Conservation (phyloP, 805 yeast species). For the Metschnikowia proteae region DNA sequence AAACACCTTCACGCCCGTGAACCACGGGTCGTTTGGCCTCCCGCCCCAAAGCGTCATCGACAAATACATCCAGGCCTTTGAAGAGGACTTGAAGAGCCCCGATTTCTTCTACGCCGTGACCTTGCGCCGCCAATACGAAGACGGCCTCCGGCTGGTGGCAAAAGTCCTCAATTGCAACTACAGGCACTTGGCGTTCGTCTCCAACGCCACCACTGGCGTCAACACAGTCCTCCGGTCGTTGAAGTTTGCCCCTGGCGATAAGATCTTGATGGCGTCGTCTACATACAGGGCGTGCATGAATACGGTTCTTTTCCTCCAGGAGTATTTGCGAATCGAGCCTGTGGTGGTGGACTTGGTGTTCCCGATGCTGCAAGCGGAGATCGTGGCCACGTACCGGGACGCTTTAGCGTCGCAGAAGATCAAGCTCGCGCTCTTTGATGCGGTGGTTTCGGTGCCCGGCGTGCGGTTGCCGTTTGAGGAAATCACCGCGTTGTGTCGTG, state of each 20-base stretch:
- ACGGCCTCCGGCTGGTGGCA: conserved; percentile 37
- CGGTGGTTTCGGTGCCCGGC: conserved; percentile 64
- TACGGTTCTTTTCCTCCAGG: conserved; percentile 41
- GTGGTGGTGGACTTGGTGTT: conserved; percentile 16
- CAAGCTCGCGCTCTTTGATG: conserved; percentile 50
- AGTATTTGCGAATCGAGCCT: conserved; percentile 25
- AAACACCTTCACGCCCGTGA: conserved; percentile 42
- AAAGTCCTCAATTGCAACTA: conserved; percentile 44
- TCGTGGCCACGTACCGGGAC: conserved; percentile 23
- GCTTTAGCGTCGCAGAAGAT: conserved; percentile 21
- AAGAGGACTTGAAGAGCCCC: conserved; percentile 36
- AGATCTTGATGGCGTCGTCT: conserved; percentile 45
- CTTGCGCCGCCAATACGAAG: conserved; percentile 25
- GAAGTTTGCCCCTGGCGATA: conserved; percentile 51
- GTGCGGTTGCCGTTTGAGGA: conserved; percentile 52
- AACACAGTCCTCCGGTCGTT: conserved; percentile 54
- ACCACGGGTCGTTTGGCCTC: conserved; percentile 65
- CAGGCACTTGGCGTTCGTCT: conserved; percentile 48
- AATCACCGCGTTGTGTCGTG: conserved; percentile 43
- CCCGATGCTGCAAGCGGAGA: conserved; percentile 19
- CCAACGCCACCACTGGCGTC: conserved; percentile 60
- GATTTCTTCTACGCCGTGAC: conserved; percentile 40
- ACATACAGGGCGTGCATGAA: conserved; percentile 55
- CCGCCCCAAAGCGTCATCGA: conserved; percentile 45
- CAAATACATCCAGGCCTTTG: conserved; percentile 6